Percentiles rank a stretch among this genome's conserved stretches.
Evolutionary conservation across 495 filamentous ascomycete species (phyloP).

Genomic region (Amphirosellinia nigrospora): DNA sequence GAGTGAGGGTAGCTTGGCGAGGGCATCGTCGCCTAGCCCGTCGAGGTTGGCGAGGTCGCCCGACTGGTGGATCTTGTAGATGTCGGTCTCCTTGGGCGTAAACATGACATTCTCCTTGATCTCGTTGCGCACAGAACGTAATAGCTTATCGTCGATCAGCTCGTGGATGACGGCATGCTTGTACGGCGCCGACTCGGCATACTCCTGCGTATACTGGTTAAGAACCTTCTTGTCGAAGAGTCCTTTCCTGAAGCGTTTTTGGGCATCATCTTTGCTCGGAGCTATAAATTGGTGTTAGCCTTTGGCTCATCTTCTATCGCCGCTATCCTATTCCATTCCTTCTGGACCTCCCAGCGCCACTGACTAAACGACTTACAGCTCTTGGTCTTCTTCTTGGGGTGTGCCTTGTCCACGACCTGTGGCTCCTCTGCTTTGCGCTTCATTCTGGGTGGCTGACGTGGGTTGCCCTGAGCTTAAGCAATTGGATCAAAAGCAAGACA

Average conservation of each 20-base stretch:
- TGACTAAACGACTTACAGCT: constrained; percentile 42
- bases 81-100: constrained; percentile 98
- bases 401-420: constrained; percentile 42
- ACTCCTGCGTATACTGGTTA: constrained; percentile 69
- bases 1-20: constrained; percentile 82
- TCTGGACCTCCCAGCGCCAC: not conserved
- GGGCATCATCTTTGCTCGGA: constrained; percentile 51
- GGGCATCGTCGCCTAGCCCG: constrained; percentile 81
- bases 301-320: not conserved
- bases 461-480: not conserved
- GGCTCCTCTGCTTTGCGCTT: constrained; percentile 54
- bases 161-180: constrained; percentile 86
- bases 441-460: constrained; percentile 37
- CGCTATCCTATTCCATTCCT: not conserved
- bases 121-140: constrained; percentile 87
- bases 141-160: constrained; percentile 77
- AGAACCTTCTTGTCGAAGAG: constrained; percentile 74
- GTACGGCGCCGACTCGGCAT: constrained; percentile 80
- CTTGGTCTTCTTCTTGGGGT: constrained; percentile 52
- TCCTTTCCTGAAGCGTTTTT: constrained; percentile 70
- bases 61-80: constrained; percentile 99
- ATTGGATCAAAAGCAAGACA: not conserved
- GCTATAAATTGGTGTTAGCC: constrained; percentile 40
- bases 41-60: constrained; percentile 97
- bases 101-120: constrained; percentile 89